Percentiles rank a stretch among this genome's conserved stretches.
Evolutionary conservation across 2,329 filamentous ascomycete species (phyloP).

Genomic region (Geoglossum cookeanum): DNA sequence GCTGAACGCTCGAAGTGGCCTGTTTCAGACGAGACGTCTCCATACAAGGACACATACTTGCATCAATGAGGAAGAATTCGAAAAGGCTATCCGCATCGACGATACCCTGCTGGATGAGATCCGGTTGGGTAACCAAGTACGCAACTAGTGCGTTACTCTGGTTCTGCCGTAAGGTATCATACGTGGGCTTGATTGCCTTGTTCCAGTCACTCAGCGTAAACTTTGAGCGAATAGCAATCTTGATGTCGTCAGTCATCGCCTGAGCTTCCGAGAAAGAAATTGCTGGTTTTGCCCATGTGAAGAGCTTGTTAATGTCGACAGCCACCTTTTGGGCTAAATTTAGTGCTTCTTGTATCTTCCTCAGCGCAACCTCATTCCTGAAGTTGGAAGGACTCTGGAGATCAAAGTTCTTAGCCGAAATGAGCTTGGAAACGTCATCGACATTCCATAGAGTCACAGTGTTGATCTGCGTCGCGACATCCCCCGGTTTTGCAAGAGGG

Average conservation of each 20-base stretch:
- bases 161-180: slow-evolving; percentile 5
- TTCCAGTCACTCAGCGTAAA: slow-evolving; percentile 4
- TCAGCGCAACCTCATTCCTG: background rate
- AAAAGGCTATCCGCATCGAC: slow-evolving; percentile 14
- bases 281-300: background rate
- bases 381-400: background rate
- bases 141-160: slow-evolving; percentile 10
- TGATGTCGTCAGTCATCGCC: background rate
- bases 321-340: background rate
- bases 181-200: slow-evolving; percentile 4
- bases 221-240: background rate
- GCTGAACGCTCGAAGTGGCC: slow-evolving; percentile 18
- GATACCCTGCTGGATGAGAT: slow-evolving; percentile 4
- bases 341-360: background rate
- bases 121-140: slow-evolving; percentile 9
- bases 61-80: slow-evolving; percentile 17
- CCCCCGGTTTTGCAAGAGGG: background rate
- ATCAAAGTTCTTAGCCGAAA: background rate
- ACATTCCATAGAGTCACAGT: background rate
- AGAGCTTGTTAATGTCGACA: background rate
- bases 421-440: background rate
- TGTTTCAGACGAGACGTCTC: slow-evolving; percentile 18
- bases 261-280: background rate
- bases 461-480: background rate
- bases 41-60: slow-evolving; percentile 14